Percentiles rank a stretch among this genome's conserved stretches.
Evolutionary conservation across 495 filamentous ascomycete genomes (phyloP).

Genomic region (Cercophora samala): DNA sequence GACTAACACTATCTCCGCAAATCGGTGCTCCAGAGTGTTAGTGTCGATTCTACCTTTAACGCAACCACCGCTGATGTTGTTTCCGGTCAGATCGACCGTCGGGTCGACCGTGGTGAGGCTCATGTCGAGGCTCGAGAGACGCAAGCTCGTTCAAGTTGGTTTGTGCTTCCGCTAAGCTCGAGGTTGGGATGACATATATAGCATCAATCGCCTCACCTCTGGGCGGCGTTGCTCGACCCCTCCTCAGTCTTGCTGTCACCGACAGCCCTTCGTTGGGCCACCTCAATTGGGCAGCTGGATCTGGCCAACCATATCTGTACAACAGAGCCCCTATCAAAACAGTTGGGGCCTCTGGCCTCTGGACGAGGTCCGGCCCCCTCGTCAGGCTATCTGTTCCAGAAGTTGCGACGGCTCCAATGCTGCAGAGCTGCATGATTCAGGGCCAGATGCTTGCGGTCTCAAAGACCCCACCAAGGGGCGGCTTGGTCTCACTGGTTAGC

Average conservation of each 20-base stretch:
- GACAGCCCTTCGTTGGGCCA: neutral
- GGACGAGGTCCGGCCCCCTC: slow-evolving; percentile 1
- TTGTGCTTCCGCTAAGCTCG: neutral
- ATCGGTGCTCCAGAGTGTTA: neutral
- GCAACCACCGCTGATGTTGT: neutral
- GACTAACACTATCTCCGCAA: neutral
- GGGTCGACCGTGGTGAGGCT: too few relatives aligned
- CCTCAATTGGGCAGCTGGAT: neutral
- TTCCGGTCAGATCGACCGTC: neutral
- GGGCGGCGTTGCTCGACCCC: neutral
- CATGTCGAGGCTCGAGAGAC: too few relatives aligned
- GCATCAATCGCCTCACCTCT: neutral
- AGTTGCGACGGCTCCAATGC: slow-evolving; percentile 13
- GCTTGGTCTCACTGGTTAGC: slow-evolving; percentile 16
- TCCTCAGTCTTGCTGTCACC: neutral
- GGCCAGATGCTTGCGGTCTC: slow-evolving; percentile 4
- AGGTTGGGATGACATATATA: neutral
- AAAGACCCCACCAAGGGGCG: slow-evolving; percentile 17
- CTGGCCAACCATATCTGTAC: slow-evolving; percentile 1
- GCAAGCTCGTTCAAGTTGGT: too few relatives aligned
- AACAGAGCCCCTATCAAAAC: slow-evolving; percentile 1
- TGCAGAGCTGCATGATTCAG: neutral
- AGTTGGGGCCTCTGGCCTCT: slow-evolving; percentile 2
- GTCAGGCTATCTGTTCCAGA: slow-evolving; percentile 18
- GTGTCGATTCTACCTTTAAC: neutral